phyloP scores from a whole-genome alignment of 176 grass and related monocot genomes.

The Aegilops tauschii region DNA sequence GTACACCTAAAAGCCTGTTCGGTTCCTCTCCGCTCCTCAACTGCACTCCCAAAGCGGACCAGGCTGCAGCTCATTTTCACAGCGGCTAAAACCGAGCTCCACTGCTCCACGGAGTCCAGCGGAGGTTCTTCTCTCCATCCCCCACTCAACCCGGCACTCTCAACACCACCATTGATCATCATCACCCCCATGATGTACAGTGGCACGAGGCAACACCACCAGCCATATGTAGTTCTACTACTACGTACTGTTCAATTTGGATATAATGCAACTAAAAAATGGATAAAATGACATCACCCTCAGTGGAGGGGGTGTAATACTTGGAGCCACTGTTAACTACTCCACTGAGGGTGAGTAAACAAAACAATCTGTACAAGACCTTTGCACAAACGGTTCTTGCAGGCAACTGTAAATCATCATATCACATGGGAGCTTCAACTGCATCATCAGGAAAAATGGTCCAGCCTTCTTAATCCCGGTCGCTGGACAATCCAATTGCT shows the following conservation, averaged over 20 bases:
- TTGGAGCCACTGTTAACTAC: not conserved
- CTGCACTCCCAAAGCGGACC: too few species aligned
- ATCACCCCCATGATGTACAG: too few species aligned
- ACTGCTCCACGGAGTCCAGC: too few species aligned
- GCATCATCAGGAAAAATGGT: not conserved
- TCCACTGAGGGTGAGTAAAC: not conserved
- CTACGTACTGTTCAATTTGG: not conserved
- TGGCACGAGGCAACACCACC: not conserved
- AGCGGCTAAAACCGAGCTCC: too few species aligned
- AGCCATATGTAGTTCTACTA: not conserved
- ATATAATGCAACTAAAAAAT: not conserved
- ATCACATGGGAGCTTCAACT: slow-evolving; percentile 2
- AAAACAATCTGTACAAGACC: not conserved
- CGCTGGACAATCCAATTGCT: not conserved
- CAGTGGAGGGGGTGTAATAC: not conserved
- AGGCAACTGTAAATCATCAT: not conserved
- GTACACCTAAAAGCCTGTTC: too few species aligned
- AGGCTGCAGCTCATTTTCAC: too few species aligned
- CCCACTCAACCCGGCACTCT: too few species aligned
- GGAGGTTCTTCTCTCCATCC: too few species aligned
- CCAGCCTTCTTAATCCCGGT: not conserved
- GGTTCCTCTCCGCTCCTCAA: too few species aligned
- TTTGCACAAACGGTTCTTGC: not conserved
- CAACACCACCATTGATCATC: too few species aligned
- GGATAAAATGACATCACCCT: not conserved